Evolutionary conservation across 148 eudicot species (phyloP).

Genomic region (Fagopyrum esculentum): DNA sequence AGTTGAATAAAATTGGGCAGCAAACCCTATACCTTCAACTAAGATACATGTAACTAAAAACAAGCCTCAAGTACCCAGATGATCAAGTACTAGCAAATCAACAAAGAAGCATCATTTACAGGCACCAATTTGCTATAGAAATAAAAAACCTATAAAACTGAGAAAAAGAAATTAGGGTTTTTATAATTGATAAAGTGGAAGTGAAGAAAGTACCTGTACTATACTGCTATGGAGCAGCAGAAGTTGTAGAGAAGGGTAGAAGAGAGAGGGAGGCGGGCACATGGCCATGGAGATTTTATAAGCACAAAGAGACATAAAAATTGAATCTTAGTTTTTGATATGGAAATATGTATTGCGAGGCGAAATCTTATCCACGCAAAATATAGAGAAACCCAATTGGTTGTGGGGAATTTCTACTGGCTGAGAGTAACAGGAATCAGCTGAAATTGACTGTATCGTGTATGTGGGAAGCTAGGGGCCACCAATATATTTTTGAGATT

Average conservation of each 20-base stretch:
- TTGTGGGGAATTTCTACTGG: conserved; percentile 26
- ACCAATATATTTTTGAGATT: background rate
- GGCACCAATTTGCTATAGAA: background rate
- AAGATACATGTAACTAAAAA: no score
- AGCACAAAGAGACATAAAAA: conserved; percentile 4
- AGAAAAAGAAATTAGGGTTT: background rate
- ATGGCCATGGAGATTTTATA: conserved; percentile 15
- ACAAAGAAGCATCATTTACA: background rate
- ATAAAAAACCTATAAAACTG: background rate
- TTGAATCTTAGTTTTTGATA: conserved; percentile 1
- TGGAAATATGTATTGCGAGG: conserved; percentile 23
- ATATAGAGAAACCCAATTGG: conserved; percentile 22
- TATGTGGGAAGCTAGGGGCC: background rate
- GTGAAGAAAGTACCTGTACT: conserved; percentile 30
- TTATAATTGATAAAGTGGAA: conserved; percentile 6
- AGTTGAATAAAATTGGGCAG: background rate
- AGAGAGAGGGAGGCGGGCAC: conserved; percentile 13
- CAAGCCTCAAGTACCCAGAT: background rate
- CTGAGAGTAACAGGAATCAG: conserved; percentile 15
- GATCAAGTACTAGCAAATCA: conserved; percentile 1
- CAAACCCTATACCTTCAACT: background rate
- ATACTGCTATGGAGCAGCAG: background rate
- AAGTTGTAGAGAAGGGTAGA: conserved; percentile 8
- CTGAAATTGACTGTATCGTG: background rate
- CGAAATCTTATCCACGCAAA: conserved; percentile 73